phyloP scores from a whole-genome alignment of 1,284 basidiomycete genomes.

The Coniophora puteana region DNA sequence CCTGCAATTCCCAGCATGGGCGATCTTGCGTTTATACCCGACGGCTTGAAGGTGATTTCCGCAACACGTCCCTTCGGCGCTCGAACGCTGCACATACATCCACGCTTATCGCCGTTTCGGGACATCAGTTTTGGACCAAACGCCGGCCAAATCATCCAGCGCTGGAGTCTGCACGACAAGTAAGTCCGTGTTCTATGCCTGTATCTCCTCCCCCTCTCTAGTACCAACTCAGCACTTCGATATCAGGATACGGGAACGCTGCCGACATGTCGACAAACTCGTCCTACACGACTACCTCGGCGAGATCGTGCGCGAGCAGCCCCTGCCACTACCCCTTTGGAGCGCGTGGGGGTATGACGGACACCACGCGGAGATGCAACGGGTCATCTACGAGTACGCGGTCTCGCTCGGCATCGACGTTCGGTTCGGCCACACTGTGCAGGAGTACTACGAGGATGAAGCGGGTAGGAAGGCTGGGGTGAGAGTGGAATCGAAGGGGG shows the following conservation, averaged over 20 bases:
- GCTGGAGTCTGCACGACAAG: constrained; percentile 23
- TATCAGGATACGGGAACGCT: too few species aligned
- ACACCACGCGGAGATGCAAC: constrained; percentile 21
- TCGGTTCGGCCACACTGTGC: constrained; percentile 15
- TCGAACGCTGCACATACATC: too few species aligned
- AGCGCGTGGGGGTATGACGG: constrained; percentile 20
- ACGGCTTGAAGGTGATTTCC: too few species aligned
- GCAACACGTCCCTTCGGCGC: too few species aligned
- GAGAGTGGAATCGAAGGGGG: constrained; percentile 9
- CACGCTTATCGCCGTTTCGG: too few species aligned
- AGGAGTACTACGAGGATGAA: constrained; percentile 19
- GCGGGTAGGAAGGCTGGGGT: constrained; percentile 13
- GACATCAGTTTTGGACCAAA: constrained; percentile 14
- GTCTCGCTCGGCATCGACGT: constrained; percentile 17
- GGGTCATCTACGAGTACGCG: constrained; percentile 17
- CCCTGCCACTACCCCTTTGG: constrained; percentile 12
- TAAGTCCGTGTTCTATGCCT: constrained; percentile 17
- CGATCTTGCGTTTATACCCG: too few species aligned
- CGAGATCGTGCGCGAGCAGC: constrained; percentile 15
- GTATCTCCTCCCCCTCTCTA: not conserved
- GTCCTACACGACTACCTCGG: constrained; percentile 19
- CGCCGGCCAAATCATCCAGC: constrained; percentile 17
- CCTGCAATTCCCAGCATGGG: too few species aligned
- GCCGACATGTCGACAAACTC: too few species aligned
- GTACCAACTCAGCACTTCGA: not conserved